Conservation (phyloP, 2,329 filamentous ascomycete genomes). For the Ceratocystis papillata region DNA sequence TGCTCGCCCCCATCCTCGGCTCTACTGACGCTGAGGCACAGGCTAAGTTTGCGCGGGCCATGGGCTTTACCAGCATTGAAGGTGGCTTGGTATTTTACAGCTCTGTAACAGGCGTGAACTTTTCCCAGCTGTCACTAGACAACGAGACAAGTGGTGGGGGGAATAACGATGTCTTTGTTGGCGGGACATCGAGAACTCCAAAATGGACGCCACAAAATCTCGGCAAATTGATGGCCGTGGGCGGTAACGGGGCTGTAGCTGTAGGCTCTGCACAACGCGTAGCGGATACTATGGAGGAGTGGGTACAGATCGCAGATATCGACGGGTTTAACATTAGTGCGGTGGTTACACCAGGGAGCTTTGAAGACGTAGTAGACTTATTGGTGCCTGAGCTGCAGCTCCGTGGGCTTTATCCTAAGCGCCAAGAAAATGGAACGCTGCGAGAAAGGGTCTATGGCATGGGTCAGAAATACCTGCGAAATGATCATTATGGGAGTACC, state of each 20-base stretch:
- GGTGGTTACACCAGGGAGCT: slow-evolving; percentile 44
- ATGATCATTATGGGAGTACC: slow-evolving; percentile 12
- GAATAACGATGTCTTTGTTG: slow-evolving; percentile 26
- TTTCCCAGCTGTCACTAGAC: slow-evolving; percentile 50
- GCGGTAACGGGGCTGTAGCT: slow-evolving; percentile 29
- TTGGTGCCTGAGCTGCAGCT: slow-evolving; percentile 51
- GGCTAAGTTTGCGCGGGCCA: slow-evolving; percentile 39
- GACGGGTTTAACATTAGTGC: slow-evolving; percentile 43
- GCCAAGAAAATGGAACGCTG: background rate
- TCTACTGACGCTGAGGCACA: slow-evolving; percentile 50
- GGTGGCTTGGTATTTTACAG: slow-evolving; percentile 55
- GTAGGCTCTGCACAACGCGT: slow-evolving; percentile 30
- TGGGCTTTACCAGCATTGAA: slow-evolving; percentile 45
- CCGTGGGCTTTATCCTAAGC: slow-evolving; percentile 42
- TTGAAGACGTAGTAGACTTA: slow-evolving; percentile 55
- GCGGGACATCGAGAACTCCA: slow-evolving; percentile 41
- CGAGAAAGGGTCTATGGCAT: slow-evolving; percentile 8
- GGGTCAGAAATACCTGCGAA: background rate
- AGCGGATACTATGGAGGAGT: slow-evolving; percentile 32
- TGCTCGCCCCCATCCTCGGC: slow-evolving; percentile 49
- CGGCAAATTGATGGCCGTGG: slow-evolving; percentile 31
- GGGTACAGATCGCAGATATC: slow-evolving; percentile 45
- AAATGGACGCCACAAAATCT: slow-evolving; percentile 33
- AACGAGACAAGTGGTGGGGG: slow-evolving; percentile 43
- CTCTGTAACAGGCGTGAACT: slow-evolving; percentile 56